These are phyloP conservation scores for Fusarium azukiicola DNA, from an alignment of 2,329 filamentous ascomycete genomes.

Conservation along the genomic window DNA sequence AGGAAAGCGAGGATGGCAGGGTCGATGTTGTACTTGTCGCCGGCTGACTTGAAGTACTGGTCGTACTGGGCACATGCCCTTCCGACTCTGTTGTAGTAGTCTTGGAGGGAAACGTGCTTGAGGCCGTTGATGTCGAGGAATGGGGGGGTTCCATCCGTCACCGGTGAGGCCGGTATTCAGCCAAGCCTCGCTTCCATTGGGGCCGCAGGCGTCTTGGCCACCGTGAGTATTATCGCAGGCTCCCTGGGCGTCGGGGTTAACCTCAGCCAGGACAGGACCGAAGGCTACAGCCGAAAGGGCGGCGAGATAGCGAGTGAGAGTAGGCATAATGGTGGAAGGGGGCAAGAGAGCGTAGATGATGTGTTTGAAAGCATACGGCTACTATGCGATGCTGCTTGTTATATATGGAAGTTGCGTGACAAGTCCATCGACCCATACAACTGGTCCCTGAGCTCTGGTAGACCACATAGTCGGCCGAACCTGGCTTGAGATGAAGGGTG, in stretches of 20 bases:
- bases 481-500: neutral
- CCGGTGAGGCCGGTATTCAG: neutral
- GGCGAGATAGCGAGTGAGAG: neutral
- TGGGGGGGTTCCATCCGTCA: neutral
- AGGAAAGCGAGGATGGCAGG: neutral
- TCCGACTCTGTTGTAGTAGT: neutral
- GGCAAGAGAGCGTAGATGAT: neutral
- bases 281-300: neutral
- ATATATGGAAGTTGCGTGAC: neutral
- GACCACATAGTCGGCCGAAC: neutral
- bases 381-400: neutral
- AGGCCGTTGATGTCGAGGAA: neutral
- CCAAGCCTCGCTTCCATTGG: neutral
- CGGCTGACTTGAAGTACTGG: neutral
- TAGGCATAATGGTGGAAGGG: neutral
- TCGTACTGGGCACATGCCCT: neutral
- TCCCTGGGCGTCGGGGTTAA: neutral
- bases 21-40: conserved; percentile 3
- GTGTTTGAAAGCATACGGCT: neutral
- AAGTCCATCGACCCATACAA: neutral
- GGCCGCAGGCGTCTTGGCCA: neutral
- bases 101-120: neutral
- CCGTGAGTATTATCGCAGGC: neutral
- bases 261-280: neutral
- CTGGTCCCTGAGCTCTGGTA: neutral